Evolutionary conservation across 164 flowering plant species (phyloP), one percentile per base, ranked within the genome.

Genomic region (Euptelea pleiosperma): DNA sequence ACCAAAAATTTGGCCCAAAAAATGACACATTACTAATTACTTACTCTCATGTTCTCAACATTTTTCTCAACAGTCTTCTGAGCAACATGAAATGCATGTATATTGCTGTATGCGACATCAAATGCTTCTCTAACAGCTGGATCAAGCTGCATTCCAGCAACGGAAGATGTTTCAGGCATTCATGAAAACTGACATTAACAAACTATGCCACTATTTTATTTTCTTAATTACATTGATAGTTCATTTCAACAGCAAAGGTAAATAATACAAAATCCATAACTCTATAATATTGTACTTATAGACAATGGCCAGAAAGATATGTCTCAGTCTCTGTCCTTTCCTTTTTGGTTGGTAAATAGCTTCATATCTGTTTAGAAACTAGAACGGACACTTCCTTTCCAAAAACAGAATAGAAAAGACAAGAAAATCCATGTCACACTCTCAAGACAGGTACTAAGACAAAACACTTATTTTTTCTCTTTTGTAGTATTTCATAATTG

Each of bases 81-180:
- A 47, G 91, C 91, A 58, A 74, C 73, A 69, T 93, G 99, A 81
- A 93, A 93, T 55, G 99, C 91, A 76, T 81, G 77, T 68, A 90
- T 93, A 64, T 93, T 93, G 68, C 77, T 71, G 57, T 93, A 93
- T 19, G 97, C 97, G 52, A 90, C 96, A 74, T 93, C 96, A 78
- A 93, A 93, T 47, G 97, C 96, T 69, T 85, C 87, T 67, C 57
- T 77, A 26, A 86, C 75, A 58, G 60, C 69, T 36, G 79, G 70
- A 69, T 88, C 97, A 75, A 93, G 91, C 97, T 93, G 82, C 64
- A 54, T 45, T 4, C 33, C 19, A 16, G 22, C 12, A 39, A 69
- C 2, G 16, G 11, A 33, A 53, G 11, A 49, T 29, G 12, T 1
- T 48, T 15, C 0, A 21, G 28, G 15, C 34, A 52, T 22, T 53